These are phyloP conservation scores for Starmerella gropengiesseri DNA, from an alignment of 805 yeast genomes.

Conservation along the genomic window DNA sequence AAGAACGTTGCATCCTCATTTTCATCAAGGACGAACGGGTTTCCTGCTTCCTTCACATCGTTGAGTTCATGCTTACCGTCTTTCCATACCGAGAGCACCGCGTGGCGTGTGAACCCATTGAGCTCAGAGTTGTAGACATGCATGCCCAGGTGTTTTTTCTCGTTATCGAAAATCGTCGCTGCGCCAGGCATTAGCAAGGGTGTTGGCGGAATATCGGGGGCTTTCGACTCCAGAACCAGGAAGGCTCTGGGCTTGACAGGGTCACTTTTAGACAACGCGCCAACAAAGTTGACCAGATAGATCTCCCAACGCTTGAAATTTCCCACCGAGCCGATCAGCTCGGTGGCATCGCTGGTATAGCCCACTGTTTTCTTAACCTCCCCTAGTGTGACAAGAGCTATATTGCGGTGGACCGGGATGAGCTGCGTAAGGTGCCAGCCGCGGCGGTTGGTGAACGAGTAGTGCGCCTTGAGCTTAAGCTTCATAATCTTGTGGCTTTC, in stretches of 20 bases:
- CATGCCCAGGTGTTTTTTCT: background rate
- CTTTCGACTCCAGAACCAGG: conserved; percentile 5
- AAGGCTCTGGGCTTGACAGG: conserved; percentile 11
- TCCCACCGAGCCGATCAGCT: conserved; percentile 1
- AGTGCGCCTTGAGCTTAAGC: conserved; percentile 10
- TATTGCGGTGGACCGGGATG: conserved; percentile 7
- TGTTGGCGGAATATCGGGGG: conserved; percentile 12
- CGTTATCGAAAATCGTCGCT: background rate
- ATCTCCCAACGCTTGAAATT: conserved; percentile 14
- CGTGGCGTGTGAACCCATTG: background rate
- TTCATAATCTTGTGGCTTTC: conserved; percentile 16
- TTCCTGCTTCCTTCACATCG: background rate
- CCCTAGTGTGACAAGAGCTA: conserved; percentile 8
- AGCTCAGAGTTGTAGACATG: conserved; percentile 6
- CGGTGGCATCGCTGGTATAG: background rate
- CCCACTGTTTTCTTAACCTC: background rate
- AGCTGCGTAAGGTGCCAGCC: conserved; percentile 10
- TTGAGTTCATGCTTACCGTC: conserved; percentile 8
- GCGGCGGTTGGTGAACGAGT: conserved; percentile 3
- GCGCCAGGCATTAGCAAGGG: conserved; percentile 8
- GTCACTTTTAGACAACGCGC: conserved; percentile 13
- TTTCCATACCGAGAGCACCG: conserved; percentile 2
- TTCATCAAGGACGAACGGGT: conserved; percentile 7
- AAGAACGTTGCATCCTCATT: conserved; percentile 5
- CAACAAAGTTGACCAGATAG: conserved; percentile 13